A percentile compares a stretch with the other conserved stretches of the same genome.
These are phyloP conservation scores for Globisporangium middletonii DNA, from an alignment of 352 stramenopile species.

Conservation along the genomic window DNA sequence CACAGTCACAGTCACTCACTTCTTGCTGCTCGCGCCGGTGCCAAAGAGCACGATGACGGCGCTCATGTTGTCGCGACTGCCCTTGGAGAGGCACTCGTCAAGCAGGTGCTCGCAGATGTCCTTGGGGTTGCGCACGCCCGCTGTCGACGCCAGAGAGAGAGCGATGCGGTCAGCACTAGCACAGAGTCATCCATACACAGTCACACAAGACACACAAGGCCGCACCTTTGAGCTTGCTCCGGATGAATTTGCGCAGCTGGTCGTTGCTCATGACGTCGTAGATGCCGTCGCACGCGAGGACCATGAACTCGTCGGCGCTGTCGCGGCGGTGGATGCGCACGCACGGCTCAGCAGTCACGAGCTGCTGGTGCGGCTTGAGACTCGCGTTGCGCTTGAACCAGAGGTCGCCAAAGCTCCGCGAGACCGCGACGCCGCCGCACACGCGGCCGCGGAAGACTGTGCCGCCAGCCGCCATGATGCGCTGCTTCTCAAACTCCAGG, in stretches of 20 bases:
- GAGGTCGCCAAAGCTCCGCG: constrained; percentile 81
- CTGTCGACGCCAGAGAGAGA: neutral
- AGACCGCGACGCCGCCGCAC: constrained; percentile 80
- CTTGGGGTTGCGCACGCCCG: constrained; percentile 38
- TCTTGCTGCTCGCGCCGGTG: constrained; percentile 21
- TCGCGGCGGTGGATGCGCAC: constrained; percentile 69
- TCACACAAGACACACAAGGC: neutral
- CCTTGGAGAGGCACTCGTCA: constrained; percentile 77
- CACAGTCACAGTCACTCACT: neutral
- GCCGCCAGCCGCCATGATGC: constrained; percentile 75
- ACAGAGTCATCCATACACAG: neutral
- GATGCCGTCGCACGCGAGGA: constrained; percentile 92
- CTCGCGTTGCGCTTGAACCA: constrained; percentile 85
- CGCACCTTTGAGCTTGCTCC: constrained; percentile 57
- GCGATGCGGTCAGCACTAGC: neutral
- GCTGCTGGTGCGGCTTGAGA: constrained; percentile 77
- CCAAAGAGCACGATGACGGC: constrained; percentile 77
- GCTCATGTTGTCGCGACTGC: constrained; percentile 87
- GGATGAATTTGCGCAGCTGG: constrained; percentile 89
- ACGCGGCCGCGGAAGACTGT: constrained; percentile 83
- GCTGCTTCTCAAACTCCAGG: constrained; percentile 81
- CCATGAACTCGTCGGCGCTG: constrained; percentile 87
- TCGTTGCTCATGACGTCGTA: constrained; percentile 95
- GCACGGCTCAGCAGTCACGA: constrained; percentile 81
- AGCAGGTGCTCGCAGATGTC: constrained; percentile 72